These are phyloP conservation scores for Kingdonia uniflora DNA, from an alignment of 164 flowering plant species.

Conservation along the genomic window DNA sequence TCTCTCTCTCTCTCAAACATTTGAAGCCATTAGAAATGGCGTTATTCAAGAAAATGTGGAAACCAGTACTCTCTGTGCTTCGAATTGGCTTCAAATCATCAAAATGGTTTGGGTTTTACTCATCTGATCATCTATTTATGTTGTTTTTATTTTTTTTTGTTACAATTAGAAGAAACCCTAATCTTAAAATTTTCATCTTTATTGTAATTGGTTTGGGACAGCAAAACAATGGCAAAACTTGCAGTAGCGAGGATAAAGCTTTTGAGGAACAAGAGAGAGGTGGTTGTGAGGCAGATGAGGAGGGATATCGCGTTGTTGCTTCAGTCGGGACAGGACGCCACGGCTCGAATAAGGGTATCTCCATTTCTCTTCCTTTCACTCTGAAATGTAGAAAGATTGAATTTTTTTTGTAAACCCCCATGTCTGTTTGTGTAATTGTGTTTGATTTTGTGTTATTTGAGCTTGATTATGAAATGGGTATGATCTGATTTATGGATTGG, in stretches of 20 bases:
- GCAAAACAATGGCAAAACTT: constrained; percentile 89
- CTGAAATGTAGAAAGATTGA: not conserved
- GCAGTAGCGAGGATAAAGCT: constrained; percentile 87
- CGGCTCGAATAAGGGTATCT: constrained; percentile 80
- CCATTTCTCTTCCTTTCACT: not conserved
- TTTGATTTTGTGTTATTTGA: not conserved
- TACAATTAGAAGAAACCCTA: not conserved
- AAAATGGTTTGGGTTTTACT: constrained; percentile 47
- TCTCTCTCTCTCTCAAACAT: constrained; percentile 8
- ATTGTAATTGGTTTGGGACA: too few relatives aligned
- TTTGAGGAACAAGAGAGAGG: constrained; percentile 84
- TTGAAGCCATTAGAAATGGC: constrained; percentile 6
- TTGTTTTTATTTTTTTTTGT: not conserved
- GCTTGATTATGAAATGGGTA: too few relatives aligned
- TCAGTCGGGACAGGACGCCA: constrained; percentile 77
- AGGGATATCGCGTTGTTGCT: constrained; percentile 88
- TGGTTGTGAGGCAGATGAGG: constrained; percentile 81
- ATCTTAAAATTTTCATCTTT: too few relatives aligned
- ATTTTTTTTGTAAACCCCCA: not conserved
- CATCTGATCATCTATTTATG: not conserved
- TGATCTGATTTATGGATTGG: too few relatives aligned
- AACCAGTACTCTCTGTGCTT: constrained; percentile 35
- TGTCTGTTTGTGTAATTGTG: not conserved
- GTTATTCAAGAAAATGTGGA: constrained; percentile 21
- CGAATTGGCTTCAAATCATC: constrained; percentile 64